These are phyloP conservation scores for Cucurbita maxima DNA, from an alignment of 306 rosid species.

Conservation along the genomic window DNA sequence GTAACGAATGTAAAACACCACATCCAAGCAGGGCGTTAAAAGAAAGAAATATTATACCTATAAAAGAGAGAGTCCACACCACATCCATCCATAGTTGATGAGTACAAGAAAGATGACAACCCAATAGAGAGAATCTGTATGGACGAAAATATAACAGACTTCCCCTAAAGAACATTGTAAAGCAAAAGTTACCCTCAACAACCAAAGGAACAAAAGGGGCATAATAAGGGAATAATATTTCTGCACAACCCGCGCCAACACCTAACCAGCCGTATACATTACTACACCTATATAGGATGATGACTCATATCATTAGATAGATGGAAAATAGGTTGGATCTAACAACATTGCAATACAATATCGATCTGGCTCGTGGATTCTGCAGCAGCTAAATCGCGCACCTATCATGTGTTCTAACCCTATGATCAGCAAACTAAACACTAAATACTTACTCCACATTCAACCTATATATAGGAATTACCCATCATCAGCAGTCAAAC, in stretches of 20 bases:
- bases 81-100: not conserved
- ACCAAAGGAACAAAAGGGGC: conserved; percentile 10
- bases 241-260: conserved; percentile 62
- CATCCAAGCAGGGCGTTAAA: not conserved
- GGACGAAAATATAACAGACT: not conserved
- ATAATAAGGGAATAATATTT: conserved; percentile 9
- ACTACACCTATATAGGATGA: conserved; percentile 40
- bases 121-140: not conserved
- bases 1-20: not conserved
- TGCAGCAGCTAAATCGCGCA: conserved; percentile 18
- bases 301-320: conserved; percentile 24
- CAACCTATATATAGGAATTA: conserved; percentile 22
- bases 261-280: conserved; percentile 33
- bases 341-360: conserved; percentile 20
- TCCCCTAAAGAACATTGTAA: conserved; percentile 18
- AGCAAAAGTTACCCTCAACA: conserved; percentile 11
- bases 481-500: conserved; percentile 28
- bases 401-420: conserved; percentile 36
- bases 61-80: not conserved
- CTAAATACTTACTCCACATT: conserved; percentile 41
- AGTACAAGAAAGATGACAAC: not conserved
- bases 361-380: conserved; percentile 19
- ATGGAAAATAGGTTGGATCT: conserved; percentile 27
- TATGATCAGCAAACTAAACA: conserved; percentile 59
- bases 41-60: conserved; percentile 4